These are phyloP conservation scores for Chaetomiaceae sp. DNA, from an alignment of 2,329 filamentous ascomycete species.

Conservation along the genomic window DNA sequence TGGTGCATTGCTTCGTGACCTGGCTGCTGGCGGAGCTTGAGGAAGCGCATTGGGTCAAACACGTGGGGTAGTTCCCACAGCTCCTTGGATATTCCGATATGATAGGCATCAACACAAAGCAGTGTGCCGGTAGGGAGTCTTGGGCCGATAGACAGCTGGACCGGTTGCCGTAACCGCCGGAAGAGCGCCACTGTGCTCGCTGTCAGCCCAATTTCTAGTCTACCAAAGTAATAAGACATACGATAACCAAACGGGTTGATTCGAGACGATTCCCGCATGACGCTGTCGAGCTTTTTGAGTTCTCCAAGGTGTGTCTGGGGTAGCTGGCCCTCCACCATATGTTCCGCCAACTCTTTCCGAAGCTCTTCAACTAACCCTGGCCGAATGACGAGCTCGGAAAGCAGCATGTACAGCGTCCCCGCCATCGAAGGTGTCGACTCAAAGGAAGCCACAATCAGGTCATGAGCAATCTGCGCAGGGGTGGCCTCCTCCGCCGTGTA, in stretches of 20 bases:
- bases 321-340: neutral
- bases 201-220: neutral
- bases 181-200: neutral
- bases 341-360: neutral
- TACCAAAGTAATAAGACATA: neutral
- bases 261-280: conserved; percentile 26
- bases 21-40: neutral
- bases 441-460: neutral
- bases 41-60: neutral
- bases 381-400: neutral
- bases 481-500: neutral
- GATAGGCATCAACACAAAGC: neutral
- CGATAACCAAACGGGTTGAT: conserved; percentile 15
- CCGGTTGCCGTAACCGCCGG: neutral
- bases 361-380: neutral
- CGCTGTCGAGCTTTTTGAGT: conserved; percentile 25
- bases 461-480: neutral
- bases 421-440: neutral
- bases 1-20: neutral
- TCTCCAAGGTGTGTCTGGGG: conserved; percentile 21
- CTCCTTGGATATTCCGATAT: neutral
- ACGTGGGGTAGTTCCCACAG: neutral
- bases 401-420: neutral
- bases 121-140: neutral
- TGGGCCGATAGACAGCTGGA: neutral